Percentiles rank a stretch among this genome's conserved stretches.
Evolutionary conservation across 2,329 filamentous ascomycete genomes (phyloP).

Genomic region (Cladosporium sp.): DNA sequence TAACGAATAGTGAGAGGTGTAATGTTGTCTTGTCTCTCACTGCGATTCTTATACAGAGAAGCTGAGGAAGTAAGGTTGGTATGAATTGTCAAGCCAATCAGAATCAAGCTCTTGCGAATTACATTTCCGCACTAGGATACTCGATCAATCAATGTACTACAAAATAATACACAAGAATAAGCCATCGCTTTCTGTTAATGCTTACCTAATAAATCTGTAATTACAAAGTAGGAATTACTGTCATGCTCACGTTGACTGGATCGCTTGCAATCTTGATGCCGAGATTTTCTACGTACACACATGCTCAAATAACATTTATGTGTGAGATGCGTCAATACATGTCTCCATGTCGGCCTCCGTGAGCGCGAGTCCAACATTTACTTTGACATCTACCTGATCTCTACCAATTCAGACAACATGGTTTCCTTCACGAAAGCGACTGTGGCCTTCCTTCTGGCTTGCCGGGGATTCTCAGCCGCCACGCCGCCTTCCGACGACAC

Average conservation of each 20-base stretch:
- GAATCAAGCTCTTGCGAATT: neutral
- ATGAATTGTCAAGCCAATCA: constrained; percentile 1
- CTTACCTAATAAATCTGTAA: neutral
- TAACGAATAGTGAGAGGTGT: neutral
- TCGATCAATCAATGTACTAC: neutral
- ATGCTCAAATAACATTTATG: neutral
- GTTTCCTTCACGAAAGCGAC: neutral
- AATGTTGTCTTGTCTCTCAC: neutral
- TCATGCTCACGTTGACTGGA: neutral
- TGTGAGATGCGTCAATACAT: neutral
- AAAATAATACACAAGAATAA: neutral
- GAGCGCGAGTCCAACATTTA: neutral
- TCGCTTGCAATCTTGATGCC: neutral
- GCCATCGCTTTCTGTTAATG: neutral
- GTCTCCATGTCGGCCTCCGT: too few relatives aligned
- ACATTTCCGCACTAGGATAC: neutral
- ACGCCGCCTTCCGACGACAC: neutral
- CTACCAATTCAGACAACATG: neutral
- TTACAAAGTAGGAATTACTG: neutral
- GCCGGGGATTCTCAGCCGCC: neutral
- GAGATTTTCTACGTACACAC: neutral
- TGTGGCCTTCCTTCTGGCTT: neutral
- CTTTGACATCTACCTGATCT: neutral
- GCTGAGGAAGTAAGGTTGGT: neutral
- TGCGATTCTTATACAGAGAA: neutral